Base-by-base conservation (phyloP, 176 grass and related monocot genomes). In the Echinochloa phyllopogon region DNA sequence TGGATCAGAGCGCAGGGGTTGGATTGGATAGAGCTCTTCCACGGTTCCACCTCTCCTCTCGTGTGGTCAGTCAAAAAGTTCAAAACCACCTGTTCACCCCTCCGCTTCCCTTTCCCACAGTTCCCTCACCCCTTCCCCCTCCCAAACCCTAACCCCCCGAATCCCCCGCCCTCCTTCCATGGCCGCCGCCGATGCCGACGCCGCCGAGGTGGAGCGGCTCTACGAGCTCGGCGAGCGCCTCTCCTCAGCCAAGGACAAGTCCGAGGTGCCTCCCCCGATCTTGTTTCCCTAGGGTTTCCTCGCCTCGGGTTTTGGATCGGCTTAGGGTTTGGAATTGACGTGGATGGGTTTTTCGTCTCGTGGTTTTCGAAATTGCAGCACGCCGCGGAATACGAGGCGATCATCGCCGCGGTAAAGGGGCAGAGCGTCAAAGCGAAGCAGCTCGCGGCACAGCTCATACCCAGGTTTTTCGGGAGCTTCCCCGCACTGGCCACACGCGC, bases 201-300 rank as follows among this genome's bases (percentile, higher is more conserved):
- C 93, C 27, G 91, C 92, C 39, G 97, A 96, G 89, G 97, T 99
- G 45, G 97, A 99, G 86, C 94, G 89, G 69, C 94, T 99, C 59
- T 99, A 99, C 86, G 91, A 99, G 88, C 92, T 94, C 49, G 91
- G 97, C 38, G 94, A 99, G 84, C 92, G 92, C 67, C 97, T 99
- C 16, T 94, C 88, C 67, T 92, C 89, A 51, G 92, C 94, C 23
- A 91, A 99, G 70, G 94, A 99, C 84, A 99, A 94, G 86, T 87
- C 94, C 48, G 78, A 91, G 94, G 97, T 98, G 63, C 81, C 27
- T 33, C 53, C 53, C 24, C 8, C 33, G 16, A 53, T 27, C 24
- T 21, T 27, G 45, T 44, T 77, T 13, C 1, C 12, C 36, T 60
- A 63, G 3, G 6, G 23, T 7, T 60, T 58, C 74, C 37, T 77